Evolutionary conservation across 345 rosid species (phyloP), one percentile per base, ranked within the genome.

Genomic region (Lepidium sativum): DNA sequence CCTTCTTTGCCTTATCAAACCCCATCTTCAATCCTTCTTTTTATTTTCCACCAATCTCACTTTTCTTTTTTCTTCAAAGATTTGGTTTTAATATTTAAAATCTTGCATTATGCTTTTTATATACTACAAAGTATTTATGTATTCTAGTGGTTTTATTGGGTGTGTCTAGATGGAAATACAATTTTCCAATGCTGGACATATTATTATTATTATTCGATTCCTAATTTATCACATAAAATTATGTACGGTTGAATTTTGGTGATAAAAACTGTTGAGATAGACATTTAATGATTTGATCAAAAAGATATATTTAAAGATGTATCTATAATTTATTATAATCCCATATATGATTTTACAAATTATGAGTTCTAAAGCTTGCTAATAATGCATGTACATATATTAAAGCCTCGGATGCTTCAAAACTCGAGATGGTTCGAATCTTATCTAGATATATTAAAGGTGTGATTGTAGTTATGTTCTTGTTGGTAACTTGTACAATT

Each of bases 1-100:
- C 77, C 77, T 72, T 72, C 62, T 72, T 44, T 72, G 68, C 72
- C 77, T 66, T 72, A 65, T 65, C 77, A 72, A 65, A 66, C 67
- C 77, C 67, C 72, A 72, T 72, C 68, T 72, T 60, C 66, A 43
- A 42, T 57, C 63, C 57, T 66, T 66, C 71, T 59, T 72, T 47
- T 55, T 4, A 33, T 45, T 72, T 64, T 57, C 71, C 61, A 72
- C 77, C 72, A 54, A 34, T 51, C 33, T 51, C 62, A 65, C 62
- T 37, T 58, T 71, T 65, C 23, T 34, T 16, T 72, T 23, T 72
- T 49, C 52, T 42, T 65, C 44, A 54, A 66, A 57, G 67, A 72
- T 57, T 72, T 72, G 70, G 66, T 50, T 51, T 65, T 57, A 60
- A 65, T 72, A 44, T 50, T 58, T 72, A 61, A 65, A 58, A 72